Percentiles rank a stretch among this genome's conserved stretches.
Conservation (phyloP, 2,329 filamentous ascomycete species). For the Xylariaceae sp. region DNA sequence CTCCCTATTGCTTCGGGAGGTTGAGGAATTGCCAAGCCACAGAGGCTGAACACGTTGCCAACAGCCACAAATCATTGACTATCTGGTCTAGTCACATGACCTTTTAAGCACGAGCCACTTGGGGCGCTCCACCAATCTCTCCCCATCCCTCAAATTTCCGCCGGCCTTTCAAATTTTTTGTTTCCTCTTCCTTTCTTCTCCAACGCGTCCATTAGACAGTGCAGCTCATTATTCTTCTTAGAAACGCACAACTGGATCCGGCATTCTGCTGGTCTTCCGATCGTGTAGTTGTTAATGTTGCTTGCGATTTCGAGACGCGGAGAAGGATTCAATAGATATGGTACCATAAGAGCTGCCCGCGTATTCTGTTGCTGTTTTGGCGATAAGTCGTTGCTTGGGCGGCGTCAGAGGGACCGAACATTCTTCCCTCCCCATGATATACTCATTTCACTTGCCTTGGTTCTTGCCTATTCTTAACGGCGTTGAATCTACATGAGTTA, state of each 20-base stretch:
- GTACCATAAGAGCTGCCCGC: conserved; percentile 71
- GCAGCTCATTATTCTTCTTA: conserved; percentile 60
- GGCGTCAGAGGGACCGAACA: conserved; percentile 83
- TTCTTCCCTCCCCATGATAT: conserved; percentile 26
- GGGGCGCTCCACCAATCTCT: conserved; percentile 8
- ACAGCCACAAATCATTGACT: conserved; percentile 6
- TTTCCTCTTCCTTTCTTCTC: conserved; percentile 39
- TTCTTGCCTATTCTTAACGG: too few relatives aligned
- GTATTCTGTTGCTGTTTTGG: conserved; percentile 45
- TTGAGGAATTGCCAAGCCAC: conserved; percentile 16
- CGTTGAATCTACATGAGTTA: too few relatives aligned
- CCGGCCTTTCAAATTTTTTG: conserved; percentile 8
- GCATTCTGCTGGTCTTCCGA: conserved; percentile 64
- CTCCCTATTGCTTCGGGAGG: not conserved
- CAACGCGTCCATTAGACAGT: conserved; percentile 84
- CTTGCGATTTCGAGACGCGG: conserved; percentile 48
- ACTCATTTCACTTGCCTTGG: too few relatives aligned
- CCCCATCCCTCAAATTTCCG: conserved; percentile 21
- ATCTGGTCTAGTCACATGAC: conserved; percentile 25
- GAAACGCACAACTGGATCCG: conserved; percentile 49
- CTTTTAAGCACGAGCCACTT: conserved; percentile 12
- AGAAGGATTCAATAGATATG: conserved; percentile 43
- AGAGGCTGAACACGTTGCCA: not conserved
- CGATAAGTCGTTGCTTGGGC: conserved; percentile 59
- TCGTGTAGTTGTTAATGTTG: conserved; percentile 54